Conservation (phyloP, 2,329 filamentous ascomycete species). For the Penicillium sp. region DNA sequence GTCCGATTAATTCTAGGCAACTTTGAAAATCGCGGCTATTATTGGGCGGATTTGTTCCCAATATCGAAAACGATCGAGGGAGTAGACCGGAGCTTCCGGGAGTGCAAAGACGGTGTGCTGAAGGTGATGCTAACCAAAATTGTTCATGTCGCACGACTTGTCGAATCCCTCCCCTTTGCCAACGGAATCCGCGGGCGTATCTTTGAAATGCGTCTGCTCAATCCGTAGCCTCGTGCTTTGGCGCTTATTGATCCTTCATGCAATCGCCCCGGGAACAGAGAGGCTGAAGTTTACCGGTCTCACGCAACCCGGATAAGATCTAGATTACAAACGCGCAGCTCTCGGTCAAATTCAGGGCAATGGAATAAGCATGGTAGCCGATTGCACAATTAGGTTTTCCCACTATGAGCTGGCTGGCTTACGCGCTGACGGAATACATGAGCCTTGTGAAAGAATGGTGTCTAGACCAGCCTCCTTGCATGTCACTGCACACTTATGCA, state of each 20-base stretch:
- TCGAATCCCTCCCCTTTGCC: background rate
- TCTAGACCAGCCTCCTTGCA: background rate
- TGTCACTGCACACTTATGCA: background rate
- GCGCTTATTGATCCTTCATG: background rate
- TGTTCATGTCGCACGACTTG: background rate
- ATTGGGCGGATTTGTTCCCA: background rate
- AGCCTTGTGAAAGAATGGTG: background rate
- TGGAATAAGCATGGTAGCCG: background rate
- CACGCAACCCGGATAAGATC: background rate
- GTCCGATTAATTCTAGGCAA: background rate
- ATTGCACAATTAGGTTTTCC: background rate
- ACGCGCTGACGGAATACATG: background rate
- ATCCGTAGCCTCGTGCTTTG: background rate
- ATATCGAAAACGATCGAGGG: background rate
- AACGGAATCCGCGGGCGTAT: background rate
- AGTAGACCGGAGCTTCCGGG: background rate
- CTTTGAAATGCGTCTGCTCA: background rate
- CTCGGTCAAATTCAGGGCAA: background rate
- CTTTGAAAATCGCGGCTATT: background rate
- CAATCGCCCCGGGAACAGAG: background rate
- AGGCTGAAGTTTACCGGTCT: background rate
- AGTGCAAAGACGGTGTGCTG: background rate
- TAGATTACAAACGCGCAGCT: background rate
- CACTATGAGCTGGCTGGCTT: background rate
- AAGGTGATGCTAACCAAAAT: background rate